Conservation (phyloP, 73 alveolate species). For the Tetrahymena malaccensis region DNA sequence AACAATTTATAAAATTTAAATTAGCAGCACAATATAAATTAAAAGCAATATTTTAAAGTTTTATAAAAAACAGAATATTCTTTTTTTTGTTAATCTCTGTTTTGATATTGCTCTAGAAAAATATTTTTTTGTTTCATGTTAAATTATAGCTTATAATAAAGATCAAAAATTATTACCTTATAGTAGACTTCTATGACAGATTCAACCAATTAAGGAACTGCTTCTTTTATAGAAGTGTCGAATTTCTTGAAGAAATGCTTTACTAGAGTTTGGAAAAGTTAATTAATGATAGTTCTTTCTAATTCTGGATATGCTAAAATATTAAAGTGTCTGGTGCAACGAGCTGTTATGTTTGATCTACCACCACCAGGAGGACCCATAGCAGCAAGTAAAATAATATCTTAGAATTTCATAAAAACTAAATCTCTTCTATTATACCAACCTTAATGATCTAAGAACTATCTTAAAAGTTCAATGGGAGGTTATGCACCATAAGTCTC, state of each 20-base stretch:
- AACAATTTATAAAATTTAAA: too few relatives aligned
- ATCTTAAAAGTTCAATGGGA: slow-evolving; percentile 98
- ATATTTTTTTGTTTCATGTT: too few relatives aligned
- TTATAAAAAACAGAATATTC: too few relatives aligned
- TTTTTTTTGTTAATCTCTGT: too few relatives aligned
- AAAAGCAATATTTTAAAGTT: too few relatives aligned
- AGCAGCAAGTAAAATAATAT: slow-evolving; percentile 92
- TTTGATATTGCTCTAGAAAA: too few relatives aligned
- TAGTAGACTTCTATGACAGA: slow-evolving; percentile 81
- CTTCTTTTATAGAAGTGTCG: slow-evolving; percentile 55
- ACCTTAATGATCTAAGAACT: slow-evolving; percentile 99
- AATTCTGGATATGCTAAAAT: slow-evolving; percentile 94
- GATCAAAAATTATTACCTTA: slow-evolving; percentile 77
- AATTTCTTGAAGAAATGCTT: slow-evolving; percentile 72
- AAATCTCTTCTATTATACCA: slow-evolving; percentile 97
- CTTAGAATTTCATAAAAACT: slow-evolving; percentile 56
- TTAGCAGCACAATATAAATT: too few relatives aligned
- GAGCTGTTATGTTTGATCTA: slow-evolving; percentile 92
- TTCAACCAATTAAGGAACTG: slow-evolving; percentile 36
- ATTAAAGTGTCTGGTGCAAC: slow-evolving; percentile 97
- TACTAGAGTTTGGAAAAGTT: slow-evolving; percentile 84
- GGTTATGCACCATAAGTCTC: slow-evolving; percentile 99
- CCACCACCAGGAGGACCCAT: slow-evolving; percentile 99
- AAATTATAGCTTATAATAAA: too few relatives aligned
- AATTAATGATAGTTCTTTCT: slow-evolving; percentile 80